Evolutionary conservation across 2,329 filamentous ascomycete genomes (phyloP).

Genomic region (Esteya vermicola): DNA sequence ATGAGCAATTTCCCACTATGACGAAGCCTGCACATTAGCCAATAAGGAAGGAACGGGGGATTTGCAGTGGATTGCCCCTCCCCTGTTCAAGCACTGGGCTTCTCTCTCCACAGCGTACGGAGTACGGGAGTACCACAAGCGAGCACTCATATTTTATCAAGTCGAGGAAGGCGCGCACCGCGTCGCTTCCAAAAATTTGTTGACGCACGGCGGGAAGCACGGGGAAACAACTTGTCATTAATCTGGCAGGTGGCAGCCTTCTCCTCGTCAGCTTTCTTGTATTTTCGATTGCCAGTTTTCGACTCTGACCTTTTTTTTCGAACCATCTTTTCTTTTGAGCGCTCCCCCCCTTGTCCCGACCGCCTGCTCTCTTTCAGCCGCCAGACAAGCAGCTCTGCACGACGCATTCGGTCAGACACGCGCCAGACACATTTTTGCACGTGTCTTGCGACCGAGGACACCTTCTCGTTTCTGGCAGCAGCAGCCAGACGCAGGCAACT

Average conservation of each 20-base stretch:
- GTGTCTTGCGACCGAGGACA: no score
- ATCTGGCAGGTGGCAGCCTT: neutral
- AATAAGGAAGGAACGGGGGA: neutral
- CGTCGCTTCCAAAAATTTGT: conserved; percentile 14
- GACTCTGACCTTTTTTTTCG: neutral
- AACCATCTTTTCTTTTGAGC: no score
- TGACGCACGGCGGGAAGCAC: conserved; percentile 12
- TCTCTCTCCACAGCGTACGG: neutral
- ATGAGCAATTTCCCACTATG: conserved; percentile 1
- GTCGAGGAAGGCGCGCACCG: conserved; percentile 5
- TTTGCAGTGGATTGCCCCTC: neutral
- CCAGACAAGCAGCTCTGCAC: no score
- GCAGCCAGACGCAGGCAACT: no score
- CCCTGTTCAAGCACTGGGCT: neutral
- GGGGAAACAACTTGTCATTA: neutral
- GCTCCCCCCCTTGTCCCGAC: no score
- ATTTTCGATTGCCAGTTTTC: neutral
- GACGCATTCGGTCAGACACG: no score
- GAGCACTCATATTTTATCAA: neutral
- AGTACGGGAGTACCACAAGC: neutral
- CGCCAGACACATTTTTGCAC: no score
- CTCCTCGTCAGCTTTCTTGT: neutral
- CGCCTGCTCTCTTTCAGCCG: no score
- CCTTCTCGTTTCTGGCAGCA: no score
- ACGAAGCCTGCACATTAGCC: neutral